phyloP scores from a whole-genome alignment of 352 stramenopile genomes.

The Pythium rhizo-oryzae region DNA sequence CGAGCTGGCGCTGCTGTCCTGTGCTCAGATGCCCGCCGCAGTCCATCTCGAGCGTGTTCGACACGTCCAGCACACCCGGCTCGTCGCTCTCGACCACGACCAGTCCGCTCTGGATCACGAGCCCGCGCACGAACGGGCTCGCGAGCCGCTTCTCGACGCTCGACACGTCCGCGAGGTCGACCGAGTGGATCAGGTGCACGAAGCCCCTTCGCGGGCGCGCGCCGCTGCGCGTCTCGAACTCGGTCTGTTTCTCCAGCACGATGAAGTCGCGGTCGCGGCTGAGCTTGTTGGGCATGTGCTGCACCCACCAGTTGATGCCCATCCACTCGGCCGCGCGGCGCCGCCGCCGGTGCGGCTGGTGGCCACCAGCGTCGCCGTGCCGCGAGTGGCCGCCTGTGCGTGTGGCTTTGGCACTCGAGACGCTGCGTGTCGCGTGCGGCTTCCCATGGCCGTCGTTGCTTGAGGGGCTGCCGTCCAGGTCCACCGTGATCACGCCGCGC shows the following conservation, averaged over 20 bases:
- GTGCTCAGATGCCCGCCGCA: constrained; percentile 16
- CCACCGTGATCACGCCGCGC: constrained; percentile 6
- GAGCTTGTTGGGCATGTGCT: constrained; percentile 33
- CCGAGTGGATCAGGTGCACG: constrained; percentile 27
- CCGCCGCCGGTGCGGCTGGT: not conserved
- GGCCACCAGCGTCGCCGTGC: not conserved
- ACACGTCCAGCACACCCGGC: constrained; percentile 23
- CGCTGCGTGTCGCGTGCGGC: not conserved
- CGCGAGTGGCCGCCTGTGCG: not conserved
- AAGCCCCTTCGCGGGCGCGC: constrained; percentile 9
- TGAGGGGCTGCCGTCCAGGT: constrained; percentile 4
- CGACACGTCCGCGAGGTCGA: constrained; percentile 23
- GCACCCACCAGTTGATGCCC: constrained; percentile 34
- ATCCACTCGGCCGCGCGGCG: constrained; percentile 15
- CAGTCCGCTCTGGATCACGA: constrained; percentile 30
- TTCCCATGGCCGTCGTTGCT: not conserved
- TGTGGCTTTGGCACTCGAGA: not conserved
- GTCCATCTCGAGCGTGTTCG: constrained; percentile 26
- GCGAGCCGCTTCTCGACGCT: constrained; percentile 10
- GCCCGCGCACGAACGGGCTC: constrained; percentile 25
- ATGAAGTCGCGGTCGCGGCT: constrained; percentile 30
- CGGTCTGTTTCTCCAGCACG: constrained; percentile 25
- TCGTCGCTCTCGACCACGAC: constrained; percentile 27
- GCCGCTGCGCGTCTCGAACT: constrained; percentile 11
- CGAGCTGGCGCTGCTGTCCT: constrained; percentile 19